Evolutionary conservation across 2,329 filamentous ascomycete species (phyloP).

Genomic region (Apiospora kogelbergensis): DNA sequence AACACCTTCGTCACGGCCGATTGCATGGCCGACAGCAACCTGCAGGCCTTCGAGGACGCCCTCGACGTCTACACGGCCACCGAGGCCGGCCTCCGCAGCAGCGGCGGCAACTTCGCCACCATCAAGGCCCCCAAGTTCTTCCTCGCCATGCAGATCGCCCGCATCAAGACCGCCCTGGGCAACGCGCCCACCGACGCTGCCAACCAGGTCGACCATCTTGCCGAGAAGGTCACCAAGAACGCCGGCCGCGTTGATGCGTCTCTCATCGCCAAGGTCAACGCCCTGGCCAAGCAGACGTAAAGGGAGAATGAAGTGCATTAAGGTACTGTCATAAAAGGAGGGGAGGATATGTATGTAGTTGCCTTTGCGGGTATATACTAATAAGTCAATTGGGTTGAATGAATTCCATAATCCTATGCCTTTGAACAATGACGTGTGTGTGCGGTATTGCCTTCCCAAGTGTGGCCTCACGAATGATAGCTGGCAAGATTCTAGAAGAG

Average conservation of each 20-base stretch:
- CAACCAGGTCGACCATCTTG: conserved; percentile 54
- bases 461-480: too few relatives aligned
- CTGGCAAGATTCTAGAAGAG: too few relatives aligned
- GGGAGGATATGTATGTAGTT: neutral
- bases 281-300: conserved; percentile 13
- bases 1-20: conserved; percentile 50
- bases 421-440: too few relatives aligned
- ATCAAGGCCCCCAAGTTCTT: conserved; percentile 67
- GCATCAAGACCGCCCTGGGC: conserved; percentile 60
- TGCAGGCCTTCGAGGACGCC: conserved; percentile 51
- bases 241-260: conserved; percentile 47
- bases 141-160: conserved; percentile 56
- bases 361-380: conserved; percentile 7
- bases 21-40: conserved; percentile 48
- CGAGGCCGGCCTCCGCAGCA: conserved; percentile 56
- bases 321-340: neutral
- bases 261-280: conserved; percentile 51
- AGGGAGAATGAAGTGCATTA: too few relatives aligned
- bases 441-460: too few relatives aligned
- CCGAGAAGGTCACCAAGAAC: conserved; percentile 58
- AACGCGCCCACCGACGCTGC: conserved; percentile 50
- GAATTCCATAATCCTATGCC: neutral
- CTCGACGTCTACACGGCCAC: conserved; percentile 60
- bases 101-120: conserved; percentile 46
- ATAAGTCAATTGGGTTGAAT: conserved; percentile 9